These are phyloP conservation scores for Bruguiera sexangula DNA, from an alignment of 345 rosid genomes.

Conservation along the genomic window DNA sequence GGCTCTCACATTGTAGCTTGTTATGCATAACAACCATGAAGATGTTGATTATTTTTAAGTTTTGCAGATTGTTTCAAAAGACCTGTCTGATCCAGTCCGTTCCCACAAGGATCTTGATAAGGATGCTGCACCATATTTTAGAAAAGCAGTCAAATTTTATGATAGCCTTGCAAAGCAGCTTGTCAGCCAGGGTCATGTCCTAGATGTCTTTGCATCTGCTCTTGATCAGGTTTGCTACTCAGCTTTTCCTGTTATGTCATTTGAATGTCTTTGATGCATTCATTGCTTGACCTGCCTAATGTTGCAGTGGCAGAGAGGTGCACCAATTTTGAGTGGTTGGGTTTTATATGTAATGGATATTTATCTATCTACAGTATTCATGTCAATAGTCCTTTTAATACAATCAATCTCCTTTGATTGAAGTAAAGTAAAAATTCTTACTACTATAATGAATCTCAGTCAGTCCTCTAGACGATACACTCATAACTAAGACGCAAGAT, in stretches of 20 bases:
- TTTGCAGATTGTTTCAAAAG: constrained; percentile 92
- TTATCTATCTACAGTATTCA: neutral
- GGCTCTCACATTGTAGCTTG: too few species aligned
- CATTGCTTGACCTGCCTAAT: neutral
- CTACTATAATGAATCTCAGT: too few species aligned
- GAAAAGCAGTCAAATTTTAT: constrained; percentile 92
- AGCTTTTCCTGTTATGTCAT: constrained; percentile 6
- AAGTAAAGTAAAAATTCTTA: neutral
- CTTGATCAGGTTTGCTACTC: constrained; percentile 74
- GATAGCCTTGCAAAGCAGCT: constrained; percentile 89
- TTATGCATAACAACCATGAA: neutral
- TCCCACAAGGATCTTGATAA: constrained; percentile 99
- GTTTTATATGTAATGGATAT: neutral
- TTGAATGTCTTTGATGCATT: neutral
- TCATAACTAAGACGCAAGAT: neutral
- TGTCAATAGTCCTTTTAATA: neutral
- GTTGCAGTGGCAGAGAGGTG: neutral
- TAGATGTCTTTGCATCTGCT: constrained; percentile 97
- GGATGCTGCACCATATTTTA: constrained; percentile 96
- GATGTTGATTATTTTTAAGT: constrained; percentile 13
- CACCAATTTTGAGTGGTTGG: neutral
- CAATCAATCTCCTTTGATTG: neutral
- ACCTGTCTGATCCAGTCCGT: constrained; percentile 94
- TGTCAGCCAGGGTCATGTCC: constrained; percentile 93
- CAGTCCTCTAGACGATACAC: neutral